Percentiles rank a stretch among this genome's conserved stretches.
Conservation (phyloP, 139 green algal species). For the Chlorella vulgaris region DNA sequence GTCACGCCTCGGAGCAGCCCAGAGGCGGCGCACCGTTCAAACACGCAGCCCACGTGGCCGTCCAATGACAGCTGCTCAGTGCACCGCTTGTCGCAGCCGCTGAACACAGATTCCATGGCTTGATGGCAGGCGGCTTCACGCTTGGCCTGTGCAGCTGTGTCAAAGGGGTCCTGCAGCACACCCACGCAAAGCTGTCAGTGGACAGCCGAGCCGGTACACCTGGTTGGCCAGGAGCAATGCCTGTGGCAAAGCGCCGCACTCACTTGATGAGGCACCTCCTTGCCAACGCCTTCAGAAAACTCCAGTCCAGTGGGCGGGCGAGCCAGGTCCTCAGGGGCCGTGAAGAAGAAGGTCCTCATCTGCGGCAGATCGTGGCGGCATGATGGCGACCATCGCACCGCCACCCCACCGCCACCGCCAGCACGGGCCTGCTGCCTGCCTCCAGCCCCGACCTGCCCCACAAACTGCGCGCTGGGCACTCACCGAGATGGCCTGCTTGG, state of each 20-base stretch:
- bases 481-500: too few species aligned
- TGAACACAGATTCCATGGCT: not conserved
- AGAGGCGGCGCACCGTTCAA: conserved; percentile 20
- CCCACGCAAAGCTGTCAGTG: not conserved
- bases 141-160: not conserved
- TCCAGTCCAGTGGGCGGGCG: conserved; percentile 16
- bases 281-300: too few species aligned
- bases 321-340: conserved; percentile 19
- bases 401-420: too few species aligned
- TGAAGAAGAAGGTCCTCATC: conserved; percentile 29
- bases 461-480: too few species aligned
- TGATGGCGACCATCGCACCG: too few species aligned
- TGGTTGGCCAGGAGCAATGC: too few species aligned
- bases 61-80: not conserved
- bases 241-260: too few species aligned
- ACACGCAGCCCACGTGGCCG: conserved; percentile 12
- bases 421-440: too few species aligned
- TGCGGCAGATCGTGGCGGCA: not conserved
- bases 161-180: not conserved
- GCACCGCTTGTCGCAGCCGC: not conserved
- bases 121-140: not conserved
- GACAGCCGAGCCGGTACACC: too few species aligned
- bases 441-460: too few species aligned
- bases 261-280: conserved; percentile 10
- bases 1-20: too few species aligned